phyloP scores from a whole-genome alignment of 345 rosid species.

The Hibiscus mutabilis region DNA sequence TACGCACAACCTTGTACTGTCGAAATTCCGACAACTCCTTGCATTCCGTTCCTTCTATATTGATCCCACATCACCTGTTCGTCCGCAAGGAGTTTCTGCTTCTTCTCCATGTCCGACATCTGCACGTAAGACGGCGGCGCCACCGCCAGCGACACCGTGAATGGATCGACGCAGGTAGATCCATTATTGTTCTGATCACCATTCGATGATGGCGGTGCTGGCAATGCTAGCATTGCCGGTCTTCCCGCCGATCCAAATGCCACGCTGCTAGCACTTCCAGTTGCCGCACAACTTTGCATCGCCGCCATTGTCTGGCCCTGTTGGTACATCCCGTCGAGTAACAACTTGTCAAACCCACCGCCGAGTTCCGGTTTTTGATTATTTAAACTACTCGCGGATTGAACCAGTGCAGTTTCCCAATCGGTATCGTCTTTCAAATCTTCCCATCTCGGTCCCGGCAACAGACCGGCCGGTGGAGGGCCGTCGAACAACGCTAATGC shows the following conservation, averaged over 20 bases:
- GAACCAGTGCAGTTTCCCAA: slow-evolving; percentile 84
- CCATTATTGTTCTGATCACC: not conserved
- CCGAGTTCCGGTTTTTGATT: slow-evolving; percentile 30
- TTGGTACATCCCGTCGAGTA: slow-evolving; percentile 57
- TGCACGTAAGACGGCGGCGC: slow-evolving; percentile 54
- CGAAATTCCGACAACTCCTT: slow-evolving; percentile 34
- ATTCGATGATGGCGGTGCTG: slow-evolving; percentile 32
- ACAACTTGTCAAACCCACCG: slow-evolving; percentile 44
- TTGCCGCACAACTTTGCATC: slow-evolving; percentile 17
- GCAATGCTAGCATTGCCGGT: slow-evolving; percentile 42
- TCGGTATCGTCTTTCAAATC: slow-evolving; percentile 54
- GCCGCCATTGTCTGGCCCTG: slow-evolving; percentile 31
- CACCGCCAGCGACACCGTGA: slow-evolving; percentile 38
- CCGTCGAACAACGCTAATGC: slow-evolving; percentile 73
- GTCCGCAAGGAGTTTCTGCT: slow-evolving; percentile 42
- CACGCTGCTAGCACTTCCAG: slow-evolving; percentile 28
- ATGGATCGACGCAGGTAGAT: slow-evolving; percentile 33
- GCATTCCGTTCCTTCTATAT: slow-evolving; percentile 42
- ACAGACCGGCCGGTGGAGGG: slow-evolving; percentile 10
- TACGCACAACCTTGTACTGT: slow-evolving; percentile 27
- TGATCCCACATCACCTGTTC: slow-evolving; percentile 60
- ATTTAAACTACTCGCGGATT: slow-evolving; percentile 49
- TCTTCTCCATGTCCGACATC: slow-evolving; percentile 59
- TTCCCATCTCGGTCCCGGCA: slow-evolving; percentile 44
- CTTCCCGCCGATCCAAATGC: slow-evolving; percentile 23